These are phyloP conservation scores for Prunus mume DNA, from an alignment of 306 rosid genomes.

Conservation along the genomic window DNA sequence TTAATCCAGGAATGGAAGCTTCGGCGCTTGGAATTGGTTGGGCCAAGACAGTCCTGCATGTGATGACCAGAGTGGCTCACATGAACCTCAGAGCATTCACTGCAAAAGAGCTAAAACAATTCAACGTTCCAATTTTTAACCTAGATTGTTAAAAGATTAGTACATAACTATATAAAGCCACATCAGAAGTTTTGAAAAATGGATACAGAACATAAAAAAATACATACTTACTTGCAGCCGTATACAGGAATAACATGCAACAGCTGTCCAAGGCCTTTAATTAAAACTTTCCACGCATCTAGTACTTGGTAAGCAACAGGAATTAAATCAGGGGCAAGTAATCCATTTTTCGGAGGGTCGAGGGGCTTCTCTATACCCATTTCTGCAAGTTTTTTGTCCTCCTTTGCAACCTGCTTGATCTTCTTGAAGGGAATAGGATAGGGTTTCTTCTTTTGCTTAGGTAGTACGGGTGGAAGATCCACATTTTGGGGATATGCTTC, in stretches of 20 bases:
- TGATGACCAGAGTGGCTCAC: conserved; percentile 66
- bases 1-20: conserved; percentile 87
- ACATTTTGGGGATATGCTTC: conserved; percentile 57
- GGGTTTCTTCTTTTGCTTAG: conserved; percentile 90
- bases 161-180: background rate
- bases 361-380: conserved; percentile 88
- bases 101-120: conserved; percentile 39
- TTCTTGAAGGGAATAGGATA: conserved; percentile 72
- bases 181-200: conserved; percentile 1
- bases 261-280: conserved; percentile 72
- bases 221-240: conserved; percentile 75
- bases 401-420: conserved; percentile 60
- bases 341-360: conserved; percentile 78
- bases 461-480: conserved; percentile 65
- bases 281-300: conserved; percentile 85
- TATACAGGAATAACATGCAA: conserved; percentile 71
- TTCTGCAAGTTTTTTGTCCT: conserved; percentile 67
- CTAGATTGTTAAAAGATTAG: background rate
- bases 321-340: conserved; percentile 70
- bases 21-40: conserved; percentile 50
- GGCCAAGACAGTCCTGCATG: conserved; percentile 68
- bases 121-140: background rate
- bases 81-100: conserved; percentile 95
- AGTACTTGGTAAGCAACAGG: conserved; percentile 83
- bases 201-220: background rate